Evolutionary conservation across 2,329 filamentous ascomycete genomes (phyloP), one percentile per base, ranked within the genome.

Genomic region (Colletotrichum sp.): DNA sequence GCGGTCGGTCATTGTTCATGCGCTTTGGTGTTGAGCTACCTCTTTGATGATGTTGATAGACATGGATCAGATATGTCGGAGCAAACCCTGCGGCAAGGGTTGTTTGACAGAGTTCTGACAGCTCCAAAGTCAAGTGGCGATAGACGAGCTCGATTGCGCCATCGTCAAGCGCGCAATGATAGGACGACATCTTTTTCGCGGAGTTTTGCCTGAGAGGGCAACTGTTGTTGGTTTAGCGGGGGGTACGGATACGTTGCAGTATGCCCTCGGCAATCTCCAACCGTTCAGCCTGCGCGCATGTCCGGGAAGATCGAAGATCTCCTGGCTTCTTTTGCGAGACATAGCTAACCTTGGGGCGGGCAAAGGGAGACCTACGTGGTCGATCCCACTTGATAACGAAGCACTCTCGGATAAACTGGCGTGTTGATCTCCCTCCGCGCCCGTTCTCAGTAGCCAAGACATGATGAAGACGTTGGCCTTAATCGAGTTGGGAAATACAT

Each of bases 221-320:
- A 70, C 21, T 70, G 28, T 13, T 32, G 60, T 28, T 13, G 21
- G 32, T 34, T 16, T 28, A 57, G 16, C 16, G 34, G 12, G 32
- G 59, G 26, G 24, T 18, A 44, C 49, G 26, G 21, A 18, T 28
- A 16, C 9, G 21, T 59, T 59, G 55, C 39, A 6, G 59, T 32
- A 32, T 60, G 28, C 18, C 15, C 24, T 72, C 73, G 73, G 69
- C 69, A 76, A 76, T 76, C 73, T 72, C 16, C 62, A 55, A 64
- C 24, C 30, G 63, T 66, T 59, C 49, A 26, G 39, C 49, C 64
- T n/a, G 34, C 44, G 55, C 64, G 60, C 52, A 34, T 66, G 34
- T 62, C 39, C 60, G 55, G 44, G 44, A 49, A 49, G 44, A 59
- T 52, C 57, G 24, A 26, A 72, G 57, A 72, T 44, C 3, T 39